phyloP scores from a whole-genome alignment of 2,329 filamentous ascomycete genomes.

The Apiospora kogelbergensis region DNA sequence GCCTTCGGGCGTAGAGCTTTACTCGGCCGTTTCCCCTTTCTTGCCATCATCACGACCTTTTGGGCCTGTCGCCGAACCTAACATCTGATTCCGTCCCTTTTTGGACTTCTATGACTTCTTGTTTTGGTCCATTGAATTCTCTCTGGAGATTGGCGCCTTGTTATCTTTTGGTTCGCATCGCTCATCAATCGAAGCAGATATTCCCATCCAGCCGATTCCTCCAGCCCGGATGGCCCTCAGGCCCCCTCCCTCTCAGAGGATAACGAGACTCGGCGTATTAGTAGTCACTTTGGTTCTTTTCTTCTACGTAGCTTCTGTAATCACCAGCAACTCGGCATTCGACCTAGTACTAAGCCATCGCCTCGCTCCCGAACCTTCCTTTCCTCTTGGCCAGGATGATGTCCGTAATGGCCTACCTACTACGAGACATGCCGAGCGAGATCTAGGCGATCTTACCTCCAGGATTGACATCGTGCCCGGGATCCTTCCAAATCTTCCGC shows the following conservation, averaged over 20 bases:
- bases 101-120: neutral
- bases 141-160: neutral
- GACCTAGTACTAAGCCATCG: neutral
- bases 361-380: neutral
- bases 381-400: neutral
- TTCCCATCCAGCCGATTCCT: neutral
- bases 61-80: neutral
- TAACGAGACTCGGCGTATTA: conserved; percentile 20
- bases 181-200: neutral
- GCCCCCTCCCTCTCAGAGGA: conserved; percentile 16
- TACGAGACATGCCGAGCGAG: neutral
- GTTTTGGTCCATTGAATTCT: neutral
- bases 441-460: neutral
- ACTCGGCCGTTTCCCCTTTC: neutral
- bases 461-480: neutral
- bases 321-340: neutral
- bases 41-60: neutral
- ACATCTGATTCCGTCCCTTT: neutral
- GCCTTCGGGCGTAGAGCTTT: neutral
- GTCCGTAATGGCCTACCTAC: neutral
- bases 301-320: neutral
- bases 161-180: neutral
- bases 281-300: conserved; percentile 15
- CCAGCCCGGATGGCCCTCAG: conserved; percentile 18
- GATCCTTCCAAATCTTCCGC: neutral